Percentiles rank a stretch among this genome's conserved stretches.
Evolutionary conservation across 2,329 filamentous ascomycete species (phyloP).

Genomic region (Cladorrhinum sp.): DNA sequence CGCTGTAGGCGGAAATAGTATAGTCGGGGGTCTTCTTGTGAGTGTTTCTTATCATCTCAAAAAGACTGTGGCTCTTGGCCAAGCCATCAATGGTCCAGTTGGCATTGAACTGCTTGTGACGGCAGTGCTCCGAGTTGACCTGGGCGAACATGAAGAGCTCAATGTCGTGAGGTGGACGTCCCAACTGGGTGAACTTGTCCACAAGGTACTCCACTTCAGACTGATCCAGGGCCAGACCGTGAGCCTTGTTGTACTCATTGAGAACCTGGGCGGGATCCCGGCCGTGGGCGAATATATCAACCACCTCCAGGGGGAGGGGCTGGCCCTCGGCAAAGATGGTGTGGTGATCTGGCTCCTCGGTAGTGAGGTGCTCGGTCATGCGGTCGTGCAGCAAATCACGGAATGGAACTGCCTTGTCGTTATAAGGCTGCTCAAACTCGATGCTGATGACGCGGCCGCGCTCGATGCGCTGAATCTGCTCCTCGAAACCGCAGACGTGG

Average conservation of each 20-base stretch:
- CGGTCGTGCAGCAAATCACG: slow-evolving; percentile 80
- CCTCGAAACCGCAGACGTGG: slow-evolving; percentile 79
- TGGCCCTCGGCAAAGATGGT: slow-evolving; percentile 73
- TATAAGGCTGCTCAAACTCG: slow-evolving; percentile 53
- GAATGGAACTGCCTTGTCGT: slow-evolving; percentile 50
- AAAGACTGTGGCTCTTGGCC: slow-evolving; percentile 75
- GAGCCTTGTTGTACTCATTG: slow-evolving; percentile 76
- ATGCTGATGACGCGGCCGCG: slow-evolving; percentile 76
- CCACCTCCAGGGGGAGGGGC: slow-evolving; percentile 64
- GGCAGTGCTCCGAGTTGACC: slow-evolving; percentile 94
- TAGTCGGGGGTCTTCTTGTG: slow-evolving; percentile 76
- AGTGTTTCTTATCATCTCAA: slow-evolving; percentile 95
- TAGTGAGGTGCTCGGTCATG: slow-evolving; percentile 85
- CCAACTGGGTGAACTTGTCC: slow-evolving; percentile 69
- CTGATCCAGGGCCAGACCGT: slow-evolving; percentile 82
- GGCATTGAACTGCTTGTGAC: slow-evolving; percentile 90
- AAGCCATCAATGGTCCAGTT: slow-evolving; percentile 91
- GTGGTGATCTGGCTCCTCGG: slow-evolving; percentile 64
- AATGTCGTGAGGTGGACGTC: slow-evolving; percentile 75
- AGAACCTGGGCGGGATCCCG: slow-evolving; percentile 68
- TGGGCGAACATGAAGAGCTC: slow-evolving; percentile 99
- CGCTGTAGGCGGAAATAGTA: slow-evolving; percentile 94
- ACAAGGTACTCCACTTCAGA: slow-evolving; percentile 91
- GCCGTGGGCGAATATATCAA: slow-evolving; percentile 68
- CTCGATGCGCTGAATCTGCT: slow-evolving; percentile 74